Evolutionary conservation across 106 monocot genomes (phyloP).

Genomic region (Agapanthus africanus): DNA sequence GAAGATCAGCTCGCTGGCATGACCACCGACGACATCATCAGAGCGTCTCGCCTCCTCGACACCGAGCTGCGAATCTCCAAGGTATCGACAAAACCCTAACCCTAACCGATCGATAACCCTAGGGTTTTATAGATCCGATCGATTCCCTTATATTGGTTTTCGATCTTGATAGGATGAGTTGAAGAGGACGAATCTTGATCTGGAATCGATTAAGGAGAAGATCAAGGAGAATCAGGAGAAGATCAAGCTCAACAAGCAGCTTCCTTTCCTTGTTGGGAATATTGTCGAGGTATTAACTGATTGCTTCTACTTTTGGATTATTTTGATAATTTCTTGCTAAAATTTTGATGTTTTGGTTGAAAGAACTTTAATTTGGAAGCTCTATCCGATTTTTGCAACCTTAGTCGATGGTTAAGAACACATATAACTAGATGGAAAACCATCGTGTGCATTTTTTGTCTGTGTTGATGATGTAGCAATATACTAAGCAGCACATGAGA

Average conservation of each 20-base stretch:
- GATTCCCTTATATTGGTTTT: not conserved
- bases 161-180: constrained; percentile 57
- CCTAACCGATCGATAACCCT: not conserved
- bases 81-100: constrained; percentile 16
- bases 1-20: constrained; percentile 74
- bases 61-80: constrained; percentile 77
- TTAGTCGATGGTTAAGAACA: no score
- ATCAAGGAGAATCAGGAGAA: constrained; percentile 94
- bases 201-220: constrained; percentile 77
- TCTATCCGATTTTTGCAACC: no score
- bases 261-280: constrained; percentile 88
- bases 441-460: not conserved
- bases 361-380: not conserved
- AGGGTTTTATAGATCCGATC: constrained; percentile 4
- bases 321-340: not conserved
- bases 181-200: constrained; percentile 65
- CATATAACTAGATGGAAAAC: not conserved
- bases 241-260: constrained; percentile 92
- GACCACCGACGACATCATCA: constrained; percentile 67
- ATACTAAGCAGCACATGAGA: not conserved
- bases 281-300: constrained; percentile 61
- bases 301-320: not conserved
- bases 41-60: constrained; percentile 78
- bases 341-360: not conserved
- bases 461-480: no score